Percentiles rank a stretch among this genome's conserved stretches.
phyloP scores from a whole-genome alignment of 805 yeast genomes.

The Cyberlindnera misumaiensis region DNA sequence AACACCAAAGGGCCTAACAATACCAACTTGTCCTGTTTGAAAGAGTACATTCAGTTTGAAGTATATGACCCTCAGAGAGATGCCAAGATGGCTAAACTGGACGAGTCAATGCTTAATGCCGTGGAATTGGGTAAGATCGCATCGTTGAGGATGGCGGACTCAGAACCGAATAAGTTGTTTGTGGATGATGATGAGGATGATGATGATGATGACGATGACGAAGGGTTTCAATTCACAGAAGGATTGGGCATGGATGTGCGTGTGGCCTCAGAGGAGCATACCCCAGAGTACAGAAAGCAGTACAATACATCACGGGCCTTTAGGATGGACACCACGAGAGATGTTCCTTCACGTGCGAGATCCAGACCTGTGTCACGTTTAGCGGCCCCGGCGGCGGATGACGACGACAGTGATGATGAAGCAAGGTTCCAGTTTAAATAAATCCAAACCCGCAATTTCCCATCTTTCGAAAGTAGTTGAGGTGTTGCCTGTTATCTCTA shows the following conservation, averaged over 20 bases:
- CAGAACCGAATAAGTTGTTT: constrained; percentile 6
- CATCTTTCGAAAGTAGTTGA: constrained; percentile 23
- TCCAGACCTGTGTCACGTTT: too few relatives aligned
- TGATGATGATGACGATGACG: constrained; percentile 11
- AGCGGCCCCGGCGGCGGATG: constrained; percentile 13
- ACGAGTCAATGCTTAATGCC: constrained; percentile 9
- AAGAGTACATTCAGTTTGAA: constrained; percentile 27
- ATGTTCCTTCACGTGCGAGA: too few relatives aligned
- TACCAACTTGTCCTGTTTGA: constrained; percentile 24
- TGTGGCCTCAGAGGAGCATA: constrained; percentile 2
- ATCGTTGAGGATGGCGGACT: neutral
- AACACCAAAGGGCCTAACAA: constrained; percentile 11
- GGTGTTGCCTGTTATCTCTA: constrained; percentile 19
- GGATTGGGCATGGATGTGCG: constrained; percentile 20
- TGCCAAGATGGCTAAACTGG: constrained; percentile 4
- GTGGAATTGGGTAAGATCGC: constrained; percentile 3
- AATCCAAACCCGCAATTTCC: constrained; percentile 22
- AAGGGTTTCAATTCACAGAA: constrained; percentile 19
- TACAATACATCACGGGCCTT: neutral
- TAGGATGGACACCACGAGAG: neutral
- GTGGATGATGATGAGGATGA: constrained; percentile 16
- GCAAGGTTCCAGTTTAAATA: constrained; percentile 29
- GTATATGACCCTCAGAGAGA: constrained; percentile 17
- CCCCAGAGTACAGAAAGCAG: constrained; percentile 16
- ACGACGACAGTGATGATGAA: constrained; percentile 28